Conservation (phyloP, 2,329 filamentous ascomycete species). For the Shiraia sp. region DNA sequence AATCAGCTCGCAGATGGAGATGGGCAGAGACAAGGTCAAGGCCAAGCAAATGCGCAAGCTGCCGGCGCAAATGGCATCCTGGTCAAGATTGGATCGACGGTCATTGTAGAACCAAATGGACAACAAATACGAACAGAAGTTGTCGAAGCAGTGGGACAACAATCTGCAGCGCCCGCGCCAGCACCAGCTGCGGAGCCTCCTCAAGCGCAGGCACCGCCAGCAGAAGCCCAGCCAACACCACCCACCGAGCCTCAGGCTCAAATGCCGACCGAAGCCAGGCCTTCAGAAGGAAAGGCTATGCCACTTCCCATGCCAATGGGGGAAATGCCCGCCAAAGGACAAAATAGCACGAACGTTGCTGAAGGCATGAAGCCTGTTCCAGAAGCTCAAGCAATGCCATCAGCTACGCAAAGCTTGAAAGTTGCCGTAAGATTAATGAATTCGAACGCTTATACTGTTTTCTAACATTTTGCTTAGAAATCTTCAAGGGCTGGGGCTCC, state of each 20-base stretch:
- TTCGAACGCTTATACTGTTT: neutral
- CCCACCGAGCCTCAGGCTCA: neutral
- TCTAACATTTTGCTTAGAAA: neutral
- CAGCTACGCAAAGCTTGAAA: constrained; percentile 7
- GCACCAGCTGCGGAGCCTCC: constrained; percentile 5
- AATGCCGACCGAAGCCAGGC: neutral
- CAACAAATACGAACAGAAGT: constrained; percentile 9
- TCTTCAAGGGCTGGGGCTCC: neutral
- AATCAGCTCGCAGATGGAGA: constrained; percentile 12
- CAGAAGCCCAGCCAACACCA: constrained; percentile 5
- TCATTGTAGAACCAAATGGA: constrained; percentile 11
- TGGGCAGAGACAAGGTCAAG: constrained; percentile 14
- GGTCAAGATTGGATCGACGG: constrained; percentile 10
- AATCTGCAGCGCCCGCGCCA: constrained; percentile 8
- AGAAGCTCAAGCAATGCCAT: constrained; percentile 8
- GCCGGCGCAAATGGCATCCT: constrained; percentile 4
- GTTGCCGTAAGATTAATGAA: constrained; percentile 15
- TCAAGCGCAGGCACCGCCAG: constrained; percentile 2
- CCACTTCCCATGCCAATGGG: constrained; percentile 5
- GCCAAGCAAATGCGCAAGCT: constrained; percentile 10
- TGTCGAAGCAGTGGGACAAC: constrained; percentile 8
- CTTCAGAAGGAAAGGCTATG: constrained; percentile 1
- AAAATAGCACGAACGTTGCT: neutral
- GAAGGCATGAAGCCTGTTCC: neutral
- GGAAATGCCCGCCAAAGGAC: neutral